Base-by-base conservation (phyloP, 1,284 basidiomycete species). In the Exsudoporus floridanus region DNA sequence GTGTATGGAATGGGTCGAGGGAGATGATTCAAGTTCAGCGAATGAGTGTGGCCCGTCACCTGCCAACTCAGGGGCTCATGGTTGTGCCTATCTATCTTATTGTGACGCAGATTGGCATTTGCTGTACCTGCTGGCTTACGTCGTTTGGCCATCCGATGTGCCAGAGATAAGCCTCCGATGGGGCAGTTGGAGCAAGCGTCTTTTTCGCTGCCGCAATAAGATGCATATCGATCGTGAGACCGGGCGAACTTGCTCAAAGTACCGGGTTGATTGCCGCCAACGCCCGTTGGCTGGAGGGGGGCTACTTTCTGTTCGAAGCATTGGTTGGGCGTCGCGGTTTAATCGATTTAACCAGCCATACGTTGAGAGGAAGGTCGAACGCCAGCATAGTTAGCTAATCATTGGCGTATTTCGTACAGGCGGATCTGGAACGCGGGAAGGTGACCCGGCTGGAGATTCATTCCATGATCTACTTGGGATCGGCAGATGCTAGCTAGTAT, bases 81-180 rank as follows among this genome's bases (percentile, higher is more conserved):
- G 18, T 9, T 7, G 52, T 60, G 60, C 60, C 58, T 60, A 44
- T 49, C 48, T 30, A 28, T 55, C 30, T 23, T 31, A 31, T 30
- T 30, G 5, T 30, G 30, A 31, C 13, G 5, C 13, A 31, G 53
- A 43, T 33, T n/a, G 4, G 8, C 21, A 21, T 16, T 31, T 31
- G 41, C 39, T 30, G 23, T 5, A 49, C 37, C 55, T 30, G 23
- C 35, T 21, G 28, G 52, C 61, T 63, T 46, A 47, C 38, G 3
- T 30, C 12, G 28, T 30, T 42, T 44, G 60, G 54, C 46, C 21
- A 35, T 58, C 49, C 27, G 60, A 53, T 49, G 9, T 9, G 50
- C 28, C 12, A 36, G 36, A 43, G 53, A 57, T 53, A 53, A 45
- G 39, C 35, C 27, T 23, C 42, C 21, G 39, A 40, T 53, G 51